A percentile compares a stretch with the other conserved stretches of the same genome.
Conservation (phyloP, 345 rosid genomes). For the Murraya koenigii region DNA sequence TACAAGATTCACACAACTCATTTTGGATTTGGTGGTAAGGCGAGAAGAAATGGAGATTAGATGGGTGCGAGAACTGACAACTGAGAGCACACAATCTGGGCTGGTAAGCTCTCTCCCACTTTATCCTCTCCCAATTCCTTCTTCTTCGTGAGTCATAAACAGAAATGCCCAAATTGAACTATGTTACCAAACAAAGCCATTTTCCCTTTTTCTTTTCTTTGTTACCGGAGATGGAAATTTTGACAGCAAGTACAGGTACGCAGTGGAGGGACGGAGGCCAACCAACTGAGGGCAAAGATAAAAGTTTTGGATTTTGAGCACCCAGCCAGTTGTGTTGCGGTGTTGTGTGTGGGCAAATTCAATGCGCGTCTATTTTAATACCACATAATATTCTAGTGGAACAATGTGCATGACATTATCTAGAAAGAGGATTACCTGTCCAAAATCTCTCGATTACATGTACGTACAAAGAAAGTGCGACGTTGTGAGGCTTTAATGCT, state of each 20-base stretch:
- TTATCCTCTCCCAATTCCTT: neutral
- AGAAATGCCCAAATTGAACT: neutral
- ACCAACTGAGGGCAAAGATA: neutral
- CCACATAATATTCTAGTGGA: neutral
- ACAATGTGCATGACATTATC: neutral
- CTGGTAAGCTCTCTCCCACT: neutral
- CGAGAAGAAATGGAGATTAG: neutral
- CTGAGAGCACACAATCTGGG: neutral
- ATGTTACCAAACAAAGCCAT: neutral
- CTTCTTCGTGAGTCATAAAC: neutral
- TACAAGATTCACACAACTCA: constrained; percentile 53
- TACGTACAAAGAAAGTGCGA: no score
- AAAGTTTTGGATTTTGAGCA: neutral
- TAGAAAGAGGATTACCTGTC: no score
- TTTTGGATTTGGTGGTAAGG: constrained; percentile 16
- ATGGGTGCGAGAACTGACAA: neutral
- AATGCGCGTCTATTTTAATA: neutral
- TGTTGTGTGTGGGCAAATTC: neutral
- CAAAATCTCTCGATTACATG: no score
- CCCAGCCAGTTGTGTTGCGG: neutral
- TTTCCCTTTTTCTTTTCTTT: neutral
- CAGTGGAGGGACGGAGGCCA: neutral
- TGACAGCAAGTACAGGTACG: neutral
- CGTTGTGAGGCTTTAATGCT: neutral
- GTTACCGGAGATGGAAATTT: no score